Conservation (phyloP, 805 yeast species). For the Hanseniaspora meyeri region DNA sequence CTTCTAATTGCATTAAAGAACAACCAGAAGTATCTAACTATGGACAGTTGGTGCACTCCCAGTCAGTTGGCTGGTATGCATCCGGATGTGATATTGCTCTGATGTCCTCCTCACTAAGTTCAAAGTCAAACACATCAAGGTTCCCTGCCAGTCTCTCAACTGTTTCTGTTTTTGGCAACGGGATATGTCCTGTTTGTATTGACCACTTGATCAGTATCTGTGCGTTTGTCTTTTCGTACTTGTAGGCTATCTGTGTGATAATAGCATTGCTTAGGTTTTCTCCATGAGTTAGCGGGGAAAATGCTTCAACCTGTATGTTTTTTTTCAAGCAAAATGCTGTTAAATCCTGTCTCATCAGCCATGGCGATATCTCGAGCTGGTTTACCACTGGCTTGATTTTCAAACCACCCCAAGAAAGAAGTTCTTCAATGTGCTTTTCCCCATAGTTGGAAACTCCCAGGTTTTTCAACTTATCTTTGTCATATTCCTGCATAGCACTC, state of each 20-base stretch:
- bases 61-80: slow-evolving; percentile 60
- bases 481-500: slow-evolving; percentile 64
- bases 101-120: slow-evolving; percentile 33
- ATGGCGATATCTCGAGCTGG: slow-evolving; percentile 76
- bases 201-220: slow-evolving; percentile 67
- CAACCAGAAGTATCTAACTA: slow-evolving; percentile 15
- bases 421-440: slow-evolving; percentile 43
- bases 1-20: no score
- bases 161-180: slow-evolving; percentile 55
- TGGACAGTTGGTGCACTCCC: slow-evolving; percentile 60
- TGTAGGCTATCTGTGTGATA: slow-evolving; percentile 38
- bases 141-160: slow-evolving; percentile 42
- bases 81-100: slow-evolving; percentile 36
- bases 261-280: slow-evolving; percentile 42
- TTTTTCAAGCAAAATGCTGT: slow-evolving; percentile 46
- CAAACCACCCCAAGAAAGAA: slow-evolving; percentile 44
- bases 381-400: slow-evolving; percentile 56
- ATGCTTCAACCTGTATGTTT: slow-evolving; percentile 57
- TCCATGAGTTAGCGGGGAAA: slow-evolving; percentile 66
- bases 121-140: slow-evolving; percentile 42
- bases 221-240: slow-evolving; percentile 40
- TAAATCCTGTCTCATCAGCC: slow-evolving; percentile 58
- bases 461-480: slow-evolving; percentile 46
- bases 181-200: slow-evolving; percentile 55
- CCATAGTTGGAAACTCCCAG: slow-evolving; percentile 77